Conservation (phyloP, 352 stramenopile species). For the Phytophthora melonis region DNA sequence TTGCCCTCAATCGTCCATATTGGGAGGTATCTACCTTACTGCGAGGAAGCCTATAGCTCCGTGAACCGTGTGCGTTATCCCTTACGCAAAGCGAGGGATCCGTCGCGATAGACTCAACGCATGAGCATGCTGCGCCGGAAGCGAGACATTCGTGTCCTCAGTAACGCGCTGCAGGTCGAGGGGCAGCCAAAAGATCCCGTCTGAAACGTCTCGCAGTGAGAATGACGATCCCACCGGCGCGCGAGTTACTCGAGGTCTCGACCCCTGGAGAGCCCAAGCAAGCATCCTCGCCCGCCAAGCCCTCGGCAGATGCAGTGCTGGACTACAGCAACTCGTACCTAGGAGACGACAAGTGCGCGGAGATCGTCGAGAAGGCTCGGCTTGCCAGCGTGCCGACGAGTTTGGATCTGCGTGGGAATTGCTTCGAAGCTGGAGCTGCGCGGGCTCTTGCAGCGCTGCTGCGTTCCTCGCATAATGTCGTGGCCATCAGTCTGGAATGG, state of each 20-base stretch:
- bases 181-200: slow-evolving; percentile 15
- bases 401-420: slow-evolving; percentile 80
- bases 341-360: slow-evolving; percentile 70
- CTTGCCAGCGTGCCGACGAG: slow-evolving; percentile 48
- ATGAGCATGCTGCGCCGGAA: background rate
- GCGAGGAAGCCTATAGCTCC: background rate
- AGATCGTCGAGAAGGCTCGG: slow-evolving; percentile 61
- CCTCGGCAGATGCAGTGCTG: slow-evolving; percentile 36
- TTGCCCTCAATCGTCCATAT: background rate
- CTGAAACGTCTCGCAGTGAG: background rate
- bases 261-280: slow-evolving; percentile 17
- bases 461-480: slow-evolving; percentile 57
- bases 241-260: slow-evolving; percentile 18
- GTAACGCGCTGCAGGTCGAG: slow-evolving; percentile 20
- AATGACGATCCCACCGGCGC: slow-evolving; percentile 31
- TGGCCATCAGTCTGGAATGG: slow-evolving; percentile 81
- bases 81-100: background rate
- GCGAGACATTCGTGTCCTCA: slow-evolving; percentile 20
- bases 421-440: slow-evolving; percentile 71
- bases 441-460: slow-evolving; percentile 63
- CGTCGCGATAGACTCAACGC: background rate
- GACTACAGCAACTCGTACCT: slow-evolving; percentile 83
- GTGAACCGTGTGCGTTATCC: background rate
- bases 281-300: background rate
- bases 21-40: background rate